phyloP scores from a whole-genome alignment of 805 yeast genomes.

The Ogataea minuta region DNA sequence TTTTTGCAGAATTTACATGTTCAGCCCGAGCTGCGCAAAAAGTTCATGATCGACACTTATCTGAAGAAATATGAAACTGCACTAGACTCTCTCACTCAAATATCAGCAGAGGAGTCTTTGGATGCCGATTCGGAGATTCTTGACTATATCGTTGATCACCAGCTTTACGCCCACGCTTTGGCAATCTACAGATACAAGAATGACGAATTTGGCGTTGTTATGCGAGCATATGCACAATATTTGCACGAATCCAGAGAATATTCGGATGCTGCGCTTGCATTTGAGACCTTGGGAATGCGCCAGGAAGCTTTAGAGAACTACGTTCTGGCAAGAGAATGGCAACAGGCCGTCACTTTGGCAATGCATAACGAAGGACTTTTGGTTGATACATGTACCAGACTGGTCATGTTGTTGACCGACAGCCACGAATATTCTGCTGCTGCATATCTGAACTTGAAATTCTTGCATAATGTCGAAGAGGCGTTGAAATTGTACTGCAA shows the following conservation, averaged over 20 bases:
- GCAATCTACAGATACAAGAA: slow-evolving; percentile 56
- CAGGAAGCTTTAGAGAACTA: slow-evolving; percentile 70
- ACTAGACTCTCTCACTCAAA: slow-evolving; percentile 56
- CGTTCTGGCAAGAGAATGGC: slow-evolving; percentile 74
- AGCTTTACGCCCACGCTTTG: slow-evolving; percentile 68
- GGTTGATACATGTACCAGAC: slow-evolving; percentile 50
- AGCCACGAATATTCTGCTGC: slow-evolving; percentile 77
- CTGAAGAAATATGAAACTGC: slow-evolving; percentile 71
- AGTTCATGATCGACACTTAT: slow-evolving; percentile 76
- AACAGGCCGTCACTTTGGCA: slow-evolving; percentile 71
- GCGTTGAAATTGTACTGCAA: slow-evolving; percentile 72
- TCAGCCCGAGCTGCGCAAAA: slow-evolving; percentile 62
- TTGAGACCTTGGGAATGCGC: slow-evolving; percentile 60
- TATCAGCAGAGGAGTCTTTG: slow-evolving; percentile 35
- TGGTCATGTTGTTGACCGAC: slow-evolving; percentile 59
- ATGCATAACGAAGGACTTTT: slow-evolving; percentile 41
- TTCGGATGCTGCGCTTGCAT: slow-evolving; percentile 75
- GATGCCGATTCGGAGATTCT: slow-evolving; percentile 55
- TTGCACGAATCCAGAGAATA: slow-evolving; percentile 56
- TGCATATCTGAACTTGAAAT: slow-evolving; percentile 68
- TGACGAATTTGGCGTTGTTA: slow-evolving; percentile 51
- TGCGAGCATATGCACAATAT: slow-evolving; percentile 59
- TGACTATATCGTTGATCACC: slow-evolving; percentile 67
- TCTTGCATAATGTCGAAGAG: slow-evolving; percentile 56
- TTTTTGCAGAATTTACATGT: slow-evolving; percentile 78